Evolutionary conservation across 2,329 filamentous ascomycete genomes (phyloP).

Genomic region (Lomentospora prolificans): DNA sequence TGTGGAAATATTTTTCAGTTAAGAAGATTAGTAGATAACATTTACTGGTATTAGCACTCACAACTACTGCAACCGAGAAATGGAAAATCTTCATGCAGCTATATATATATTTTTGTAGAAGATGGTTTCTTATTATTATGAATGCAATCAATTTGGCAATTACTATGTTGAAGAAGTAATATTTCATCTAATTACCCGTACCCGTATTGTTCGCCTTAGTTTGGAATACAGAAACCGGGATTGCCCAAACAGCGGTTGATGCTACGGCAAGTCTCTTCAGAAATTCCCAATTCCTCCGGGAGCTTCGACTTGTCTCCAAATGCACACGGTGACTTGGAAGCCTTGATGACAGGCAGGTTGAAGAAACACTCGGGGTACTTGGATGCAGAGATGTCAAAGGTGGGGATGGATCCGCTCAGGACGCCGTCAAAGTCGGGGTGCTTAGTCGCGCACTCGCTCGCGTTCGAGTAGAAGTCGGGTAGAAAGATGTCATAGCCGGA

Average conservation of each 20-base stretch:
- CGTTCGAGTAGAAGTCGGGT: neutral
- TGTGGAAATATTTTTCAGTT: too few relatives aligned
- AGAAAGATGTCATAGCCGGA: neutral
- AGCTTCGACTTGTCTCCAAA: neutral
- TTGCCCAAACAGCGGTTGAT: neutral
- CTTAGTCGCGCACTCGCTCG: neutral
- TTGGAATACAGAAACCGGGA: neutral
- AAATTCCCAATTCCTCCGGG: neutral
- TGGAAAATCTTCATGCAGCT: too few relatives aligned
- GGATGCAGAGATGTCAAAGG: neutral
- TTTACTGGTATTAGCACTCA: too few relatives aligned
- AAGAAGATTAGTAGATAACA: too few relatives aligned
- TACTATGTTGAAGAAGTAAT: too few relatives aligned
- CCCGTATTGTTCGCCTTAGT: too few relatives aligned
- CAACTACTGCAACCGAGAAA: too few relatives aligned
- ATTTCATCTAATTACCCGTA: too few relatives aligned
- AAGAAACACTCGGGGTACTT: neutral
- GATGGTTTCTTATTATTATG: too few relatives aligned
- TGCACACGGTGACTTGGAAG: neutral
- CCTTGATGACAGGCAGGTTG: neutral
- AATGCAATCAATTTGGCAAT: too few relatives aligned
- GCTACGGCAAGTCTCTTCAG: neutral
- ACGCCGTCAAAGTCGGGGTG: neutral
- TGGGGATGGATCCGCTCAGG: neutral
- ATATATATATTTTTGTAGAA: too few relatives aligned